Base-by-base conservation (phyloP, 257 asterid genomes). In the Linaria vulgaris region DNA sequence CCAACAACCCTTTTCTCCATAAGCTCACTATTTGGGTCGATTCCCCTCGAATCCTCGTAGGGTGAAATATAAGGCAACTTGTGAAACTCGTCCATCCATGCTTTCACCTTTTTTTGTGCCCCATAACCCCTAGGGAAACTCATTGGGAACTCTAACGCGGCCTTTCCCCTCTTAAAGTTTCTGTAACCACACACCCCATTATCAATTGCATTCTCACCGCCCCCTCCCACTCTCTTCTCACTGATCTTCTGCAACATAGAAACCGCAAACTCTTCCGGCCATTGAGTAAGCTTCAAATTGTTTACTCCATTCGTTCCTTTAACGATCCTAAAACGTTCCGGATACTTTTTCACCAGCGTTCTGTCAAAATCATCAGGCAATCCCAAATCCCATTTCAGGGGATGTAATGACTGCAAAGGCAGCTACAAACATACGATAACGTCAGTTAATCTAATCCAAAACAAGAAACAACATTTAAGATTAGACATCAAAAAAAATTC, bases 1-100 rank as follows among this genome's bases (percentile, higher is more conserved):
- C 99, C 97, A 11, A 87, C 95, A 14, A 92, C 96, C 76, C 99
- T 73, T 69, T 89, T 92, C 90, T 92, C 99, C 96, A 92, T 89
- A 37, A 92, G 91, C 71, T 92, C 96, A 34, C 97, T 89, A 34
- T 78, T 55, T 2, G 95, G 94, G 54, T 89, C 96, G 27, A 92
- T 87, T 59, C 86, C 85, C 54, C 81, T 76, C 17, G 91, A 82
- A 71, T 89, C 96, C 74, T 85, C 97, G 17, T 92, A 92, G 3
- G 97, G 97, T 5, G 99, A 92, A 60, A 92, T 89, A 78, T 89
- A 92, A 1, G 99, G 99, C 56, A 92, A 71, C 72, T 92, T 92
- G 20, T 92, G 97, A 45, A 92, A 92, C 63, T 92, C 99, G 22
- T 89, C 91, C 97, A 92, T 92, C 99, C 99, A 92, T 4, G 84